phyloP scores from a whole-genome alignment of 352 stramenopile genomes.

The Elongisporangium anandrum region DNA sequence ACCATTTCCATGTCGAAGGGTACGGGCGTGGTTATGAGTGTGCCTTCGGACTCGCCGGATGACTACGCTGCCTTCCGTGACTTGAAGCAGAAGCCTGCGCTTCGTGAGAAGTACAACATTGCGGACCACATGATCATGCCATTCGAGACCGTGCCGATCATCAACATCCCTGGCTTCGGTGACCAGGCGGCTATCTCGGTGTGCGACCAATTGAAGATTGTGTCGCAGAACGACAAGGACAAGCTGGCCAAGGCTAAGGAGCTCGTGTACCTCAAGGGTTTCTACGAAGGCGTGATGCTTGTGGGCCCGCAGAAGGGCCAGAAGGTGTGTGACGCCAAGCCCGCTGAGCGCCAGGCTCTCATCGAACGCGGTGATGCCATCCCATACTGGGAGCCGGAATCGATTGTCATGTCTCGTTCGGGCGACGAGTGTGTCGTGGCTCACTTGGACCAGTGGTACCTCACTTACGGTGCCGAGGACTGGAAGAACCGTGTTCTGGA shows the following conservation, averaged over 20 bases:
- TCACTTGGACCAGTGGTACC: conserved; percentile 99
- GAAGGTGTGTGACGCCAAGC: conserved; percentile 98
- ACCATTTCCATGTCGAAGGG: conserved; percentile 99
- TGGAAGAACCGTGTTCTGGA: conserved; percentile 96
- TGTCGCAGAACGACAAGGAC: conserved; percentile 98
- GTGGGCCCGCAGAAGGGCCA: conserved; percentile 95
- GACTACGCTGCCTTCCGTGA: conserved; percentile 99
- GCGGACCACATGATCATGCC: conserved; percentile 97
- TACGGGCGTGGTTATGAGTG: conserved; percentile 98
- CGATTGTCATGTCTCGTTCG: conserved; percentile 93
- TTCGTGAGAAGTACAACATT: conserved; percentile 98
- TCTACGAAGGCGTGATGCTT: conserved; percentile 98
- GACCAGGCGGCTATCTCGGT: conserved; percentile 95
- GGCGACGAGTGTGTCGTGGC: conserved; percentile 99
- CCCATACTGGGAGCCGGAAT: conserved; percentile 99
- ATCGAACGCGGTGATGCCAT: conserved; percentile 92
- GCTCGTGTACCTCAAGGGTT: conserved; percentile 98
- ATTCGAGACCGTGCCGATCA: conserved; percentile 99
- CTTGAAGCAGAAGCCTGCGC: conserved; percentile 97
- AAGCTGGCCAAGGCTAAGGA: conserved; percentile 99
- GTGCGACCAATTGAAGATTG: conserved; percentile 97
- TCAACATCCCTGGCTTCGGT: conserved; percentile 98
- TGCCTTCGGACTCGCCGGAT: conserved; percentile 98
- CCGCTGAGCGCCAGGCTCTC: conserved; percentile 95
- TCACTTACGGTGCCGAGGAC: conserved; percentile 97